phyloP scores from a whole-genome alignment of 2,329 filamentous ascomycete genomes.

The Gaeumannomyces tritici region DNA sequence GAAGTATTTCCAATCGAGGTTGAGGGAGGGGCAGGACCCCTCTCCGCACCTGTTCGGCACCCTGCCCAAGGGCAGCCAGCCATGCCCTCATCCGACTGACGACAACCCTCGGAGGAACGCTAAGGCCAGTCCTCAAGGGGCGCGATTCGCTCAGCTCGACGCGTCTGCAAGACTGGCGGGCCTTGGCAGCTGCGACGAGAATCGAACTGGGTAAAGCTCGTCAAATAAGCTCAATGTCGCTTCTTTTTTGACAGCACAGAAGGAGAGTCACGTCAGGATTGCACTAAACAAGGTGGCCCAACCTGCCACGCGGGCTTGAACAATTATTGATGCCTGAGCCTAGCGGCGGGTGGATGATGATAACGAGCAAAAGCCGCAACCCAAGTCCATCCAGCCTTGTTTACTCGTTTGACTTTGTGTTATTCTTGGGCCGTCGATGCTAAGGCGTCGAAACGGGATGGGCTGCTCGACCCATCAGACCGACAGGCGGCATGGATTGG shows the following conservation, averaged over 20 bases:
- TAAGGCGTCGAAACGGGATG: not conserved
- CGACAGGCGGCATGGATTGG: not conserved
- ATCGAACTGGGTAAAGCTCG: not conserved
- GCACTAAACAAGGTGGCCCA: too few species aligned
- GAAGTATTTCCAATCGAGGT: not conserved
- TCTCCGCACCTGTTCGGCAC: not conserved
- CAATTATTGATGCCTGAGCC: not conserved
- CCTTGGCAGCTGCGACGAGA: not conserved
- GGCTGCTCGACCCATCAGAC: not conserved
- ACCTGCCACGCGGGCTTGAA: too few species aligned
- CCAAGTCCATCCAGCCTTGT: not conserved
- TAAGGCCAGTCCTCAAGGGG: not conserved
- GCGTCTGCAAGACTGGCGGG: not conserved
- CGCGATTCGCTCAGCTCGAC: not conserved
- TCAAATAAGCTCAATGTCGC: not conserved
- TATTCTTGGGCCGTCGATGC: not conserved
- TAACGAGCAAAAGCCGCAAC: too few species aligned
- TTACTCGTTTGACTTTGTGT: not conserved
- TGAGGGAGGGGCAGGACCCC: not conserved
- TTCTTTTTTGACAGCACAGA: not conserved
- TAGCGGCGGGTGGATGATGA: not conserved
- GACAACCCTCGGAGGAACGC: not conserved
- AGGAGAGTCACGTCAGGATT: not conserved
- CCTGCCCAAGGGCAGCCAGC: not conserved
- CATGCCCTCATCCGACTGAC: not conserved